phyloP scores from a whole-genome alignment of 2,329 filamentous ascomycete species.

The Neocucurbitaria cava region DNA sequence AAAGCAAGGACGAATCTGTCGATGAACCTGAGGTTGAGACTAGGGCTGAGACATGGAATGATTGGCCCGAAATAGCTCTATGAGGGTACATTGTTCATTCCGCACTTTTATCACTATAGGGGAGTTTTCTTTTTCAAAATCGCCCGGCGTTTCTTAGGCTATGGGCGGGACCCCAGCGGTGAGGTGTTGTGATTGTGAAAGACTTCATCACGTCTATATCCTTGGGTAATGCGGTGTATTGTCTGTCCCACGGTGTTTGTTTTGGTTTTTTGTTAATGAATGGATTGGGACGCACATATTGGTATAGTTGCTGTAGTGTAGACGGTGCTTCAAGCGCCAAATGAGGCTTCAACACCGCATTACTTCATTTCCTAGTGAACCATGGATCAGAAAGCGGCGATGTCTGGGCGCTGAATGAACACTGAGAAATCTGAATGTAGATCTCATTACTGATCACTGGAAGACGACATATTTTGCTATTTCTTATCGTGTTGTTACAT shows the following conservation, averaged over 20 bases:
- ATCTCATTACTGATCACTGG: background rate
- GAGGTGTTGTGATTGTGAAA: background rate
- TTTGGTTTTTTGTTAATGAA: too few relatives aligned
- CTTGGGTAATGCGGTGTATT: background rate
- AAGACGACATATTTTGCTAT: background rate
- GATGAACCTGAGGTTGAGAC: too few relatives aligned
- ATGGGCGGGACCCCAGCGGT: background rate
- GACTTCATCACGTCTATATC: background rate
- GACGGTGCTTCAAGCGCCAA: background rate
- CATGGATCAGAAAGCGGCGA: too few relatives aligned
- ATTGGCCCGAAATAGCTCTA: too few relatives aligned
- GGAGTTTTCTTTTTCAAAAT: background rate
- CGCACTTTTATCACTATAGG: too few relatives aligned
- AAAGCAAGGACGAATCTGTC: too few relatives aligned
- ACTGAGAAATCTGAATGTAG: too few relatives aligned
- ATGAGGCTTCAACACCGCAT: background rate
- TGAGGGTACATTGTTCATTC: too few relatives aligned
- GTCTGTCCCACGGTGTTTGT: background rate
- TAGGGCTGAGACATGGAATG: too few relatives aligned
- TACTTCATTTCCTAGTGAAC: background rate
- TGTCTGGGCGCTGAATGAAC: too few relatives aligned
- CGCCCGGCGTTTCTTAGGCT: background rate
- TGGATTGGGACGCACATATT: background rate
- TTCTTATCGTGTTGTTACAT: background rate
- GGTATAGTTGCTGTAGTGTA: background rate